Conservation (phyloP, 1,284 basidiomycete genomes). For the Blastosporella zonata region DNA sequence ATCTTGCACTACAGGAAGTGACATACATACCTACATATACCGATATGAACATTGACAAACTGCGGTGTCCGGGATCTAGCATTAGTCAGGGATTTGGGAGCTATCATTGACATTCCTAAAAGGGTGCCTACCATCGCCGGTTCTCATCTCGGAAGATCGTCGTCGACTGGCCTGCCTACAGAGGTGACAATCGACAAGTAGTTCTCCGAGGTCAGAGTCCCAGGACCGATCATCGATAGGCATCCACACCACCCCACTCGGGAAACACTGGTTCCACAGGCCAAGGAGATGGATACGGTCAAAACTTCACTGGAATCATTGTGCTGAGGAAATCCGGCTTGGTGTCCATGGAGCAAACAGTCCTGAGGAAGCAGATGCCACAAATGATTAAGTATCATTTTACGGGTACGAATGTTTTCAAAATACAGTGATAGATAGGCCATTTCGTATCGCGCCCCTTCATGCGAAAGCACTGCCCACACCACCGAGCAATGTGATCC, state of each 20-base stretch:
- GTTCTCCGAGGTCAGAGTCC: no score
- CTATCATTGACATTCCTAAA: slow-evolving; percentile 3
- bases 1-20: neutral
- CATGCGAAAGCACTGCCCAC: slow-evolving; percentile 57
- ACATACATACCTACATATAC: neutral
- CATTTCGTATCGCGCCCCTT: slow-evolving; percentile 8
- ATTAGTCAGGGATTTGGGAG: slow-evolving; percentile 12
- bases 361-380: slow-evolving; percentile 3
- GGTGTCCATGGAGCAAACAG: no score
- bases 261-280: no score
- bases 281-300: neutral
- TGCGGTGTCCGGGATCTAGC: slow-evolving; percentile 16
- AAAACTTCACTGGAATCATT: neutral
- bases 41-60: neutral
- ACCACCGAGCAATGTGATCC: slow-evolving; percentile 74
- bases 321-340: no score
- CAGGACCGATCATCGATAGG: slow-evolving; percentile 6
- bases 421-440: slow-evolving; percentile 3
- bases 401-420: slow-evolving; percentile 1
- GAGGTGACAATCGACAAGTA: no score
- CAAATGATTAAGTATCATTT: neutral
- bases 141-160: neutral
- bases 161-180: no score
- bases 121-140: slow-evolving; percentile 12
- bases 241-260: neutral